Evolutionary conservation across 495 filamentous ascomycete genomes (phyloP).

Genomic region (Lasiosphaeria hispida): DNA sequence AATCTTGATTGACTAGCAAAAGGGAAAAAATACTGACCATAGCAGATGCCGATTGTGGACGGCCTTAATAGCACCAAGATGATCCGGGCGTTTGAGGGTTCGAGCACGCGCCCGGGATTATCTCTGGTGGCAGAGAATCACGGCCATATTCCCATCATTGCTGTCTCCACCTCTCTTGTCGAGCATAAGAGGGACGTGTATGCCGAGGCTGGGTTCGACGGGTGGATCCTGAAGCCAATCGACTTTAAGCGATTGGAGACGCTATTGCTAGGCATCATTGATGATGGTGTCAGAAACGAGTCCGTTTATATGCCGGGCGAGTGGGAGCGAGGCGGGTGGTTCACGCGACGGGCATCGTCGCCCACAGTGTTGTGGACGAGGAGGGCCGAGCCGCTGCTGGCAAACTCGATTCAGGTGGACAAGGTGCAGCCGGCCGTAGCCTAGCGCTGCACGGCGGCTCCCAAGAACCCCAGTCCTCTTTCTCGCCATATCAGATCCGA

Average conservation of each 20-base stretch:
- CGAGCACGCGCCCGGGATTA: conserved; percentile 36
- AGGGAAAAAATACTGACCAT: not conserved
- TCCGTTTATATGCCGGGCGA: conserved; percentile 59
- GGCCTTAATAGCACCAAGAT: conserved; percentile 78
- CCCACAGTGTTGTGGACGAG: not conserved
- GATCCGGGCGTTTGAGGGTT: conserved; percentile 71
- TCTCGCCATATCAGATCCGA: too few species aligned
- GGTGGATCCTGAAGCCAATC: conserved; percentile 80
- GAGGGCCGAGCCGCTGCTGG: not conserved
- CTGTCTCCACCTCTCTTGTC: conserved; percentile 81
- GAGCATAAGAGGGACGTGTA: conserved; percentile 70
- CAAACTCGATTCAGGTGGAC: too few species aligned
- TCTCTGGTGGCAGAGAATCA: conserved; percentile 48
- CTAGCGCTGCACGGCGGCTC: too few species aligned
- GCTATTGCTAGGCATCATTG: conserved; percentile 59
- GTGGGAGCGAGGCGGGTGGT: conserved; percentile 77
- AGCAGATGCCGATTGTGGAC: conserved; percentile 90
- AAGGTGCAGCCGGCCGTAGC: not conserved
- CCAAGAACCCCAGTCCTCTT: too few species aligned
- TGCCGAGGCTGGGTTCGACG: conserved; percentile 82
- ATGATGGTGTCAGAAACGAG: conserved; percentile 42
- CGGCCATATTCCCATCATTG: conserved; percentile 75
- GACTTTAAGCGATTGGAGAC: conserved; percentile 65
- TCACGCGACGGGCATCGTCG: conserved; percentile 26
- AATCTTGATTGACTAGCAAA: conserved; percentile 1